A percentile compares a stretch with the other conserved stretches of the same genome.
Conservation (phyloP, 768 basidiomycete species). For the Panellus pusillus region DNA sequence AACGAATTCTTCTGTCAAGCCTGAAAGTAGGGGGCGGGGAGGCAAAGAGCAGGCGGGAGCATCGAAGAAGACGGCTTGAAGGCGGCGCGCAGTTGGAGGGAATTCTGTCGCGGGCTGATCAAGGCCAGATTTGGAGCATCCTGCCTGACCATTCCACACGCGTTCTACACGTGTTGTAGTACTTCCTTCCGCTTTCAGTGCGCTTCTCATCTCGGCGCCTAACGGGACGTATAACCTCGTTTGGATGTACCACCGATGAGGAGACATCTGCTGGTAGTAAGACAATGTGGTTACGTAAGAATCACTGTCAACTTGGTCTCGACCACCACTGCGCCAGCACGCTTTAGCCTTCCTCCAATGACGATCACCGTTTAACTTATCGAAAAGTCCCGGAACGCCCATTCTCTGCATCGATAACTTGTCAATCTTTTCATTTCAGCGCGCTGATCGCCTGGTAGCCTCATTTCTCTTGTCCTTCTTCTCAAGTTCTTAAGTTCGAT, state of each 20-base stretch:
- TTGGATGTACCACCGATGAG: not conserved
- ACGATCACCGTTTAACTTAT: not conserved
- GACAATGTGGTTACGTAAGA: too few species aligned
- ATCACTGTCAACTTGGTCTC: too few species aligned
- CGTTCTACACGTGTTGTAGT: constrained; percentile 9
- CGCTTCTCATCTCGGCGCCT: constrained; percentile 5
- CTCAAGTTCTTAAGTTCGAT: too few species aligned
- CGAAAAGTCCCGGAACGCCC: not conserved
- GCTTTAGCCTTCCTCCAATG: not conserved
- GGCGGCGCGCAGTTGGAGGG: constrained; percentile 11
- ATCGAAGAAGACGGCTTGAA: constrained; percentile 13
- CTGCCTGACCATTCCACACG: constrained; percentile 13
- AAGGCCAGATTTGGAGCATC: constrained; percentile 15
- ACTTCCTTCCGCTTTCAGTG: constrained; percentile 9
- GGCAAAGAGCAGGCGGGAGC: constrained; percentile 7
- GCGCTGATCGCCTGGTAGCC: not conserved
- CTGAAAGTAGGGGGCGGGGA: not conserved
- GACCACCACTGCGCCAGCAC: not conserved
- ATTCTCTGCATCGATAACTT: not conserved
- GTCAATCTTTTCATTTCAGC: constrained; percentile 8
- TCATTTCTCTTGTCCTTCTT: too few species aligned
- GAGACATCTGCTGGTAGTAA: too few species aligned
- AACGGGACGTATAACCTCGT: not conserved
- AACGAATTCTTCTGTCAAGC: not conserved
- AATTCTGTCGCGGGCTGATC: constrained; percentile 3